These are phyloP conservation scores for Saccharum hybrid DNA, from an alignment of 202 grass and related monocot species.

Conservation along the genomic window DNA sequence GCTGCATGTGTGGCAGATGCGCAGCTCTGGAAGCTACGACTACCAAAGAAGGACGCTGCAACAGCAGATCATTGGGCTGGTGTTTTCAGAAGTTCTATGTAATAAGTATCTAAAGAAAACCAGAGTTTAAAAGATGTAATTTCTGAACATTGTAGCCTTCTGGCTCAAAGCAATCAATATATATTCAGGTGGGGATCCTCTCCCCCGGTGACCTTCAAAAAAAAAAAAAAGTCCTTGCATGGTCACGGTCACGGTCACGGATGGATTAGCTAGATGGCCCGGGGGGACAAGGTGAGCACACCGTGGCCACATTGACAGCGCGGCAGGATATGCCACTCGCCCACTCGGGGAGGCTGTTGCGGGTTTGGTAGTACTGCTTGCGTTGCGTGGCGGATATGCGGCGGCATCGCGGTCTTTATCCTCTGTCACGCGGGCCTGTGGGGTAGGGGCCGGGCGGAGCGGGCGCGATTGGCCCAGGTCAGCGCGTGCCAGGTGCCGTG, in stretches of 20 bases:
- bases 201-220: too few species aligned
- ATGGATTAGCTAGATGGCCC: not conserved
- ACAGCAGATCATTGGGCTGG: too few species aligned
- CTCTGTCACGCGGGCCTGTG: conserved; percentile 1
- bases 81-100: too few species aligned
- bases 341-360: not conserved
- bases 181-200: too few species aligned
- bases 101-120: too few species aligned
- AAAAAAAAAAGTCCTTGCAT: not conserved
- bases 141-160: too few species aligned
- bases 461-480: conserved; percentile 34
- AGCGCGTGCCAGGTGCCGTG: conserved; percentile 37
- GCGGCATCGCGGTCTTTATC: conserved; percentile 45
- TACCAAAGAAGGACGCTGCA: too few species aligned
- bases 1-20: too few species aligned
- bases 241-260: not conserved
- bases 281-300: not conserved
- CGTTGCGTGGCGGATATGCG: conserved; percentile 36
- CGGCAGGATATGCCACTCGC: conserved; percentile 11
- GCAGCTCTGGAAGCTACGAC: too few species aligned
- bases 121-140: too few species aligned
- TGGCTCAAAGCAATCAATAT: too few species aligned
- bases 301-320: not conserved
- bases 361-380: too few species aligned
- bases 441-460: not conserved